A percentile compares a stretch with the other conserved stretches of the same genome.
Evolutionary conservation across 768 basidiomycete species (phyloP).

Genomic region (Boletellus ananas): DNA sequence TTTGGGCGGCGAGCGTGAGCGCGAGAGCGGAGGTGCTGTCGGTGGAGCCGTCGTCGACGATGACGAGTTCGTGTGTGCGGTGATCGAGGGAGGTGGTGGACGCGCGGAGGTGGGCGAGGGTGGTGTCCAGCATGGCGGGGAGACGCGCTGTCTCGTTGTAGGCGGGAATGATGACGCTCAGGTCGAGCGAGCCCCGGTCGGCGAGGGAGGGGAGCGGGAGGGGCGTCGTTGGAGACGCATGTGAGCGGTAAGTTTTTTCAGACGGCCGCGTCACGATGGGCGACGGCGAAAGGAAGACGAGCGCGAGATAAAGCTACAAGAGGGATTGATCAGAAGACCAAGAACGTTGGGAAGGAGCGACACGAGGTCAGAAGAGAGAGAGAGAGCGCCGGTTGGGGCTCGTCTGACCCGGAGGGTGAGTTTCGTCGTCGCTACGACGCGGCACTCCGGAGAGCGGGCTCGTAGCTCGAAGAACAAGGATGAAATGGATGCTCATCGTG

Average conservation of each 20-base stretch:
- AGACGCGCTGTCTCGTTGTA: conserved; percentile 87
- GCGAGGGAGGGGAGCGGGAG: conserved; percentile 53
- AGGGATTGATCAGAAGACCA: conserved; percentile 7
- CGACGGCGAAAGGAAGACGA: conserved; percentile 72
- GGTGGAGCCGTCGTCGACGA: conserved; percentile 86
- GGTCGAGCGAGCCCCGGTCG: conserved; percentile 58
- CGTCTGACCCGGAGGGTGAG: conserved; percentile 49
- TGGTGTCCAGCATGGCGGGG: conserved; percentile 76
- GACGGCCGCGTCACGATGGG: conserved; percentile 59
- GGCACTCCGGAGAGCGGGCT: conserved; percentile 40
- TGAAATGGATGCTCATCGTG: conserved; percentile 68
- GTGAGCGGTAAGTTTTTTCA: conserved; percentile 66
- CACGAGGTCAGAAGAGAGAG: conserved; percentile 32
- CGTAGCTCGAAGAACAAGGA: conserved; percentile 91
- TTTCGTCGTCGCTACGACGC: conserved; percentile 64
- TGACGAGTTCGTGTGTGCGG: conserved; percentile 74
- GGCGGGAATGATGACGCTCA: conserved; percentile 85
- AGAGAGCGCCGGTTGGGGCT: conserved; percentile 24
- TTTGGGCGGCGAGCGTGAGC: conserved; percentile 56
- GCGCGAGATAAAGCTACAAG: conserved; percentile 60
- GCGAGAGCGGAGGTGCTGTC: conserved; percentile 71
- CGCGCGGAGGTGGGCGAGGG: conserved; percentile 60
- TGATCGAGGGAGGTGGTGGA: conserved; percentile 23
- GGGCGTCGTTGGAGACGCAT: conserved; percentile 49
- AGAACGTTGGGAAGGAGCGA: not conserved